Percentiles rank a stretch among this genome's conserved stretches.
Conservation (phyloP, 768 basidiomycete species). For the Cystofilobasidium ferigula region DNA sequence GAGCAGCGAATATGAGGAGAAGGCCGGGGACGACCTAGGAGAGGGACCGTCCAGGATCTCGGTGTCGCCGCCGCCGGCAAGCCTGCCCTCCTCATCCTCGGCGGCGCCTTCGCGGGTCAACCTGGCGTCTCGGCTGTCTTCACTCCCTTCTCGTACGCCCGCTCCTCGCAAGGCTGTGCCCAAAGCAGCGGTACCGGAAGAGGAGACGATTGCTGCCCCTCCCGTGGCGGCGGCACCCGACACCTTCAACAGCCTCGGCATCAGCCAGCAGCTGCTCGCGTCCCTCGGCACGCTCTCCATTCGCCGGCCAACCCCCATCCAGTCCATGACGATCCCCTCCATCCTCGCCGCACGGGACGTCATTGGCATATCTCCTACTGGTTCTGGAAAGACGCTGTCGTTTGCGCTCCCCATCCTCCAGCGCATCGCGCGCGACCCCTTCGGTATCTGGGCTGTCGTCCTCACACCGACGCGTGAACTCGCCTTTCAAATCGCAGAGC, state of each 20-base stretch:
- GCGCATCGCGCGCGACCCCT: conserved; percentile 74
- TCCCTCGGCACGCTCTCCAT: conserved; percentile 78
- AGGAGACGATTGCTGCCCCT: background rate
- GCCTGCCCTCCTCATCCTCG: background rate
- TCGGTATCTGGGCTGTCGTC: conserved; percentile 84
- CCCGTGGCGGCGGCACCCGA: background rate
- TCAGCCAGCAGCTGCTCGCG: conserved; percentile 46
- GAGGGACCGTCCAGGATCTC: background rate
- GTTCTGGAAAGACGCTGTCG: conserved; percentile 94
- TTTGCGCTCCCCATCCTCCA: conserved; percentile 94
- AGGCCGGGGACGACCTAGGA: background rate
- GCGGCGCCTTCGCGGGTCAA: conserved; percentile 20
- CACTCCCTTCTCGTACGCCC: background rate
- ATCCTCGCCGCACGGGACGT: conserved; percentile 81
- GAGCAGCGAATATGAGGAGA: no score
- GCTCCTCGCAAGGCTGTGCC: background rate
- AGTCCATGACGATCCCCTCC: conserved; percentile 77
- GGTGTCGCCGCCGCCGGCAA: background rate
- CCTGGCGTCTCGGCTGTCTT: conserved; percentile 10
- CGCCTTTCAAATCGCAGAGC: conserved; percentile 93
- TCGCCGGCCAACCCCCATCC: conserved; percentile 69
- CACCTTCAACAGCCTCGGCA: conserved; percentile 39
- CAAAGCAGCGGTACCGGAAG: background rate
- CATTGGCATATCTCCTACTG: conserved; percentile 95
- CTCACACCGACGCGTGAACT: conserved; percentile 92